A percentile compares a stretch with the other conserved stretches of the same genome.
phyloP scores from a whole-genome alignment of 2,329 filamentous ascomycete species.

The Phaeosphaeria sp. region DNA sequence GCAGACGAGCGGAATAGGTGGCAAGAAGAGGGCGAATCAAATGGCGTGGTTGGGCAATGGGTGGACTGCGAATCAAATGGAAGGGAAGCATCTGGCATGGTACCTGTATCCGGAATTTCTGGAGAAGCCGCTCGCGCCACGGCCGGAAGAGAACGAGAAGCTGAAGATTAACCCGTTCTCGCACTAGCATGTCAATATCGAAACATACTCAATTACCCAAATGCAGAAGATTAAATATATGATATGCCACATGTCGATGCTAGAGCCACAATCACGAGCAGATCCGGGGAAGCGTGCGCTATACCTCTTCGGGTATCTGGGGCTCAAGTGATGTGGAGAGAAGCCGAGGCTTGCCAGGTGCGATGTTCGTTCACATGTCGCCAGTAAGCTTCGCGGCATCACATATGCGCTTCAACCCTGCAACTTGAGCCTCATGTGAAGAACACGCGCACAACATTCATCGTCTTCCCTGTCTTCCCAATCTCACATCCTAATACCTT shows the following conservation, averaged over 20 bases:
- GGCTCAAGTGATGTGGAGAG: background rate
- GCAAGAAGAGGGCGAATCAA: slow-evolving; percentile 28
- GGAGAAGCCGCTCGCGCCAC: slow-evolving; percentile 40
- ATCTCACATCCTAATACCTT: background rate
- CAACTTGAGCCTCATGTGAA: slow-evolving; percentile 14
- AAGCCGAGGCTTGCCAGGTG: background rate
- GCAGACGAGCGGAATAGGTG: background rate
- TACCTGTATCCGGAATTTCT: slow-evolving; percentile 52
- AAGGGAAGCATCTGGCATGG: slow-evolving; percentile 48
- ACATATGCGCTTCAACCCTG: slow-evolving; percentile 9
- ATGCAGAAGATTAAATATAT: background rate
- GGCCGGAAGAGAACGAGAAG: slow-evolving; percentile 49
- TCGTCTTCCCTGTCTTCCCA: background rate
- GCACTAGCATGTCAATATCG: slow-evolving; percentile 26
- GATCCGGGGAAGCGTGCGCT: slow-evolving; percentile 1
- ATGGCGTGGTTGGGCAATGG: slow-evolving; percentile 45
- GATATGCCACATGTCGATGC: background rate
- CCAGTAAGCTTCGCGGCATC: slow-evolving; percentile 15
- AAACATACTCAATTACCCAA: background rate
- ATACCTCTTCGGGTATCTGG: background rate
- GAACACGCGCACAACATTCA: slow-evolving; percentile 2
- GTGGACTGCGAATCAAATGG: slow-evolving; percentile 32
- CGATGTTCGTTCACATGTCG: slow-evolving; percentile 9
- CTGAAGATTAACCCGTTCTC: slow-evolving; percentile 47
- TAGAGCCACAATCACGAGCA: slow-evolving; percentile 5